A percentile compares a stretch with the other conserved stretches of the same genome.
These are phyloP conservation scores for Ilyonectria robusta DNA, from an alignment of 2,329 filamentous ascomycete genomes.

Conservation along the genomic window DNA sequence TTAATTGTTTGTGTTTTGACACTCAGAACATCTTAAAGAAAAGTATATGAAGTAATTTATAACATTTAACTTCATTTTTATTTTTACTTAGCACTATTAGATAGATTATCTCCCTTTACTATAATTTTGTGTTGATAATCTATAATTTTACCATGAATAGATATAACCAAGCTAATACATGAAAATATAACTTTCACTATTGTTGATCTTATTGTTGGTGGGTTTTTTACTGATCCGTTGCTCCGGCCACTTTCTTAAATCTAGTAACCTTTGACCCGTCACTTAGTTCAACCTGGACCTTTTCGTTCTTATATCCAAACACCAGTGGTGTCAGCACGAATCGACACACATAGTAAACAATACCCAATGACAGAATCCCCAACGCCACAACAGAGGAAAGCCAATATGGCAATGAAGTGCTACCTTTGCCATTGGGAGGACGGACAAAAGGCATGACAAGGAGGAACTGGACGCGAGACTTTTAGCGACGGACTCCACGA, in stretches of 20 bases:
- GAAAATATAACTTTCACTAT: no score
- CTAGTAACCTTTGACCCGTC: constrained; percentile 33
- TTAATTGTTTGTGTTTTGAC: no score
- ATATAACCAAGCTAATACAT: no score
- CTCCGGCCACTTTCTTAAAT: constrained; percentile 13
- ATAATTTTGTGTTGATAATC: no score
- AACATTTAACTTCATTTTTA: no score
- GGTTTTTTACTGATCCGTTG: no score
- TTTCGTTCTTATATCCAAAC: constrained; percentile 23
- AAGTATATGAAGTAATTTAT: no score
- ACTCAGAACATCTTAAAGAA: no score
- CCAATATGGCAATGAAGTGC: constrained; percentile 34
- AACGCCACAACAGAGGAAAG: constrained; percentile 27
- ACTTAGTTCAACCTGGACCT: constrained; percentile 25
- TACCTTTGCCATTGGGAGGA: constrained; percentile 28
- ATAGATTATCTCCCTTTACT: no score
- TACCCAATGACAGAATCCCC: constrained; percentile 23
- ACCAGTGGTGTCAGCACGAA: constrained; percentile 17
- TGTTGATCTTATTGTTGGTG: no score
- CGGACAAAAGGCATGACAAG: constrained; percentile 31
- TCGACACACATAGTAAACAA: constrained; percentile 20
- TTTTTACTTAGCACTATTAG: no score
- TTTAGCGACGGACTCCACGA: not conserved
- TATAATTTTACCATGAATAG: no score
- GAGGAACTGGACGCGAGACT: constrained; percentile 11